Conservation (phyloP, 805 yeast species). For the Barnettozyma pratensis region DNA sequence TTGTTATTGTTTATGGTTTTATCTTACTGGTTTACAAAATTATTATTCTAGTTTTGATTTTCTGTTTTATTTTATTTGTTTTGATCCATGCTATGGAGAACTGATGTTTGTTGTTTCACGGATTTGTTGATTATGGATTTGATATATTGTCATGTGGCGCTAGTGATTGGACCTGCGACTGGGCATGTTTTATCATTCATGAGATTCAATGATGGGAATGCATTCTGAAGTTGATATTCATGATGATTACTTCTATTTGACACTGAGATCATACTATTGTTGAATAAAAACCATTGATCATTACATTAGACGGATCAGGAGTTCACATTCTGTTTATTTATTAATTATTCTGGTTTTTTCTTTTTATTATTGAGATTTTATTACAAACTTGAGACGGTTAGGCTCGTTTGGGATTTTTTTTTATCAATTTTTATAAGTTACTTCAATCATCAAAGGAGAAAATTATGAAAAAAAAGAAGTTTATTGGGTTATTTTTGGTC, state of each 20-base stretch:
- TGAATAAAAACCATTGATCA: too few relatives aligned
- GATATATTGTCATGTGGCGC: constrained; percentile 23
- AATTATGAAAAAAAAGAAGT: neutral
- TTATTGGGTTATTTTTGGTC: neutral
- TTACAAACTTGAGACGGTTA: constrained; percentile 7
- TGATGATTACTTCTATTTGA: neutral
- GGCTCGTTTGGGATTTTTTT: constrained; percentile 7
- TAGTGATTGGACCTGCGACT: constrained; percentile 20
- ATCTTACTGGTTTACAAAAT: too few relatives aligned
- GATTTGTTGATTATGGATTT: neutral
- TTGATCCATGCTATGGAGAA: neutral
- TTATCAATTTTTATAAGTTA: neutral
- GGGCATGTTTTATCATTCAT: constrained; percentile 8
- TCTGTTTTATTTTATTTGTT: neutral
- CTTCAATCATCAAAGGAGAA: neutral
- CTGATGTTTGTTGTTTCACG: neutral
- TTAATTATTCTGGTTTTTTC: neutral
- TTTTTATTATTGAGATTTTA: neutral
- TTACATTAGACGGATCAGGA: too few relatives aligned
- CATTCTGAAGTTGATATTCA: too few relatives aligned
- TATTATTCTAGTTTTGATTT: neutral
- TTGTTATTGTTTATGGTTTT: too few relatives aligned
- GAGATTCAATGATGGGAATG: too few relatives aligned
- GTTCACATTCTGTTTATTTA: neutral
- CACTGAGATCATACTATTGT: neutral